These are phyloP conservation scores for Eutrema salsugineum DNA, from an alignment of 441 rosid genomes.

Conservation along the genomic window DNA sequence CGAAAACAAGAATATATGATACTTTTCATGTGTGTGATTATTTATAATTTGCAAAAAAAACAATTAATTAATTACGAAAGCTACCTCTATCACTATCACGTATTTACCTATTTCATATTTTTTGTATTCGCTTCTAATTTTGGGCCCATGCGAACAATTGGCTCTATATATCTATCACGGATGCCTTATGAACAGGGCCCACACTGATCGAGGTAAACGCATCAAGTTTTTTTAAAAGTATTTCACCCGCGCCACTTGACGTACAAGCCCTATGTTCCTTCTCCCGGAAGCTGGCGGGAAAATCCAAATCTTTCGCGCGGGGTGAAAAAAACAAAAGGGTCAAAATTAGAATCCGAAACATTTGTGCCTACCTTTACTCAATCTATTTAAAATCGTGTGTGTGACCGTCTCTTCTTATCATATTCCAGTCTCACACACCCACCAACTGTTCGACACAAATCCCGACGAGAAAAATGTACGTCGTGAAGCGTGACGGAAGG, in stretches of 20 bases:
- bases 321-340: background rate
- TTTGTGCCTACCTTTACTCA: background rate
- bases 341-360: background rate
- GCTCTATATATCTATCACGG: background rate
- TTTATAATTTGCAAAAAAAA: no score
- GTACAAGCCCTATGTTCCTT: background rate
- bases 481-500: conserved; percentile 88
- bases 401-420: no score
- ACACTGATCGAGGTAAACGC: background rate
- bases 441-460: conserved; percentile 8
- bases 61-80: background rate
- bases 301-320: background rate
- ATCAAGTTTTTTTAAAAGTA: background rate
- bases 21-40: background rate
- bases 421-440: background rate
- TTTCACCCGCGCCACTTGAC: background rate
- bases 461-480: conserved; percentile 55
- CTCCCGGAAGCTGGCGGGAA: conserved; percentile 7
- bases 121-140: background rate
- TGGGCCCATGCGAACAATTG: background rate
- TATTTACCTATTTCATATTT: no score
- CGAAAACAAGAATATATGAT: background rate
- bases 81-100: background rate
- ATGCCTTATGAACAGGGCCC: background rate
- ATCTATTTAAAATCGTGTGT: background rate